Conservation (phyloP, 164 flowering plant genomes). For the Kingdonia uniflora region DNA sequence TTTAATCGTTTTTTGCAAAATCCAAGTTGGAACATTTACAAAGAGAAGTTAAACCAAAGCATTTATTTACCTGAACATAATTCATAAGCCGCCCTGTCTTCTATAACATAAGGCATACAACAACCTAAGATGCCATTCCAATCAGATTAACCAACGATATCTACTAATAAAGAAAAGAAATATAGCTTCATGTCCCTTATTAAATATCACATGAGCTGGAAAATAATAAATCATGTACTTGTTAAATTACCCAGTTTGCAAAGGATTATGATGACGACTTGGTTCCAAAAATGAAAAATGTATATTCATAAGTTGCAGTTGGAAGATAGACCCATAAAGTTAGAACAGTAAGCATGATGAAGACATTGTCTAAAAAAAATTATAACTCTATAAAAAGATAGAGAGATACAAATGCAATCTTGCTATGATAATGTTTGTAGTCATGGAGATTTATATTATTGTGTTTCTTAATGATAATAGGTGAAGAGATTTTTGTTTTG, state of each 20-base stretch:
- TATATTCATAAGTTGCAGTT: conserved; percentile 74
- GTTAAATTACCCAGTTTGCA: conserved; percentile 89
- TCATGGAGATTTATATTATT: too few species aligned
- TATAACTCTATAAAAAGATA: background rate
- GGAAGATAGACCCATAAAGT: conserved; percentile 5
- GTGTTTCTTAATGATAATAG: too few species aligned
- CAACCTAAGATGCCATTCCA: conserved; percentile 46
- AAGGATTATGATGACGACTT: conserved; percentile 67
- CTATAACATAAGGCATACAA: conserved; percentile 86
- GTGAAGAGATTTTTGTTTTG: too few species aligned
- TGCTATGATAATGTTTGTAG: too few species aligned
- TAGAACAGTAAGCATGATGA: background rate
- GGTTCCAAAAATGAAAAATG: conserved; percentile 94
- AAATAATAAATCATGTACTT: conserved; percentile 46
- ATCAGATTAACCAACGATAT: conserved; percentile 4
- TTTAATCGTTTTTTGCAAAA: too few species aligned
- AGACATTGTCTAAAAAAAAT: background rate
- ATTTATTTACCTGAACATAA: conserved; percentile 89
- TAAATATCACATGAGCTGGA: too few species aligned
- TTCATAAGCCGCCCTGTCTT: conserved; percentile 85
- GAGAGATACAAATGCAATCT: background rate
- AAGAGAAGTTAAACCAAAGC: too few species aligned
- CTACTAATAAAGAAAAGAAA: too few species aligned
- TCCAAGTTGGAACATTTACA: too few species aligned
- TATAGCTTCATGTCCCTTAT: too few species aligned